Evolutionary conservation across 108 stramenopile species (phyloP), one percentile per base, ranked within the genome.

Genomic region (Epithemia pelagica): DNA sequence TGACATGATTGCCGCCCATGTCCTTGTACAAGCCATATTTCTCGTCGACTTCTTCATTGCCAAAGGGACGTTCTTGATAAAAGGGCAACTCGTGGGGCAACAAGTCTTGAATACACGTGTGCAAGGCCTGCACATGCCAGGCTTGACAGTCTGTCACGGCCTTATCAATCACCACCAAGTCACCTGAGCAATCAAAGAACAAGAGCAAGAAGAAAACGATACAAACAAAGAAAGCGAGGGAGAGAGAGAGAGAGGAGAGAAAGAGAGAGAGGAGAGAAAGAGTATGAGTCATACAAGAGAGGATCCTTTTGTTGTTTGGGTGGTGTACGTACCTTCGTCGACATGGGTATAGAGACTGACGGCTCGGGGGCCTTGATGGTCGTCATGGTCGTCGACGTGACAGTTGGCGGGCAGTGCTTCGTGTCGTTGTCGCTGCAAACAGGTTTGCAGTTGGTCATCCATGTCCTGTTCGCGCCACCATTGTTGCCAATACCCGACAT

Each of bases 1-100:
- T 31, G 15, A 54, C 52, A 32, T 71, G 31, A 55, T 71, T 71
- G n/a, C 70, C 70, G 19, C 70, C 63, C 25, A 30, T 25, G 0
- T 46, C 37, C 37, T 5, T 46, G 15, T 46, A 46, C 37, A 46
- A 46, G 15, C 37, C 37, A 15, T 10, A 5, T 46, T 46, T 15
- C 15, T 46, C 37, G 5, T 46, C 37, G 5, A 10, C 37, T 46
- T 46, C 37, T 46, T 46, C 37, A 15, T 5, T 46, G 37, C 37
- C 37, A 46, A 46, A 46, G 37, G 37, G 37, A 10, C 37, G 37
- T 46, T 46, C 37, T 46, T 46, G 37, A 46, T 46, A 46, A 46
- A 46, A 46, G 37, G 37, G 37, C 37, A 46, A 10, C 10, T 5
- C 5, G 15, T 46, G 37, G 37, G 37, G 37, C 37, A 46, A 46